Evolutionary conservation across 345 rosid species (phyloP).

Genomic region (Sapria himalayana): DNA sequence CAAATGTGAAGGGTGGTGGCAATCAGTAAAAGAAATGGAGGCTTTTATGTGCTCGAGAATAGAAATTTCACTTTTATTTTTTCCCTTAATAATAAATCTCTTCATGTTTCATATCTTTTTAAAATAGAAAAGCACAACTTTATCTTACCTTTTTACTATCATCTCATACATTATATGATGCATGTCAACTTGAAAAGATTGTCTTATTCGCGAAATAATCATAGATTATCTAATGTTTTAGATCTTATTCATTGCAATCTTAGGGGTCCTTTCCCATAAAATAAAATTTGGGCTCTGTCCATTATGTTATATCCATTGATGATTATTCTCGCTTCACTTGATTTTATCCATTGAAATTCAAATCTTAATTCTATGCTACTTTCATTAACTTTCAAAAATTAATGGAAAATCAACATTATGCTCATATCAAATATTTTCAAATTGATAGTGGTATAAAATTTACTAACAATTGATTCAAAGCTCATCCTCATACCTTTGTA

Average conservation of each 20-base stretch:
- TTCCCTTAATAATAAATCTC: background rate
- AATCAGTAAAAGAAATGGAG: background rate
- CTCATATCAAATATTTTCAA: background rate
- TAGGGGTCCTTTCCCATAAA: background rate
- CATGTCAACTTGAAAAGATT: background rate
- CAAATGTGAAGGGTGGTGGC: background rate
- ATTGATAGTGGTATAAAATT: too few relatives aligned
- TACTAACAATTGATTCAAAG: background rate
- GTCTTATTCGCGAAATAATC: background rate
- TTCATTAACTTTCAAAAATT: background rate
- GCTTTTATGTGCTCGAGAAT: background rate
- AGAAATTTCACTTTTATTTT: background rate
- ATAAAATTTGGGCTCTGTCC: background rate
- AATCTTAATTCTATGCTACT: too few relatives aligned
- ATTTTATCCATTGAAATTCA: too few relatives aligned
- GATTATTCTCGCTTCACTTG: too few relatives aligned
- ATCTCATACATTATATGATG: background rate
- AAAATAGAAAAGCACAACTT: background rate
- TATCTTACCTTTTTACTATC: background rate
- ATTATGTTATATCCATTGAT: too few relatives aligned
- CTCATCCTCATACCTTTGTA: background rate
- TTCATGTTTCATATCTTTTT: background rate
- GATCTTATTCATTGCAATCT: background rate
- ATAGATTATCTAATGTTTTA: background rate
- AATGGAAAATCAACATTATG: background rate